phyloP scores from a whole-genome alignment of 2,329 filamentous ascomycete species.

The Chaetomium globosum region DNA sequence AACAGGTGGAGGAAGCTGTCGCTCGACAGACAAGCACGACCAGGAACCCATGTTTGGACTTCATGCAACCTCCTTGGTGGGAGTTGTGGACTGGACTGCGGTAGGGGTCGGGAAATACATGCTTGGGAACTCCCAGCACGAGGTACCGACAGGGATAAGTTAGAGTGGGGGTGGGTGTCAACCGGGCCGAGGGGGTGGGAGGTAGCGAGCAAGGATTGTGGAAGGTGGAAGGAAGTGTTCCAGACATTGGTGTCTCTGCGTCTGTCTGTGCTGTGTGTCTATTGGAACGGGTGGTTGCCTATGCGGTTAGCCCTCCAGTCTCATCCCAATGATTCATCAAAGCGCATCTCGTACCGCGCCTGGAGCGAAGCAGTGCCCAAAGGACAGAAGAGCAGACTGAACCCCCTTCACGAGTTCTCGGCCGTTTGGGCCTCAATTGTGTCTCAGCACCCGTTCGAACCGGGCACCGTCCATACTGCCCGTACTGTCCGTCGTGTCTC shows the following conservation, averaged over 20 bases:
- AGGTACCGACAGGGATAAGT: constrained; percentile 22
- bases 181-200: constrained; percentile 30
- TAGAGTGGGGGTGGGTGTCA: constrained; percentile 23
- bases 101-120: constrained; percentile 24
- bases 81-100: constrained; percentile 8
- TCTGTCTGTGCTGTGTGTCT: not conserved
- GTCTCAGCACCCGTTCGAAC: constrained; percentile 1
- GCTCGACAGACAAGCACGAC: constrained; percentile 13
- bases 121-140: constrained; percentile 12
- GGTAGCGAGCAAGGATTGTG: constrained; percentile 31
- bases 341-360: not conserved
- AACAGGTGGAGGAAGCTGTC: constrained; percentile 25
- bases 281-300: constrained; percentile 14
- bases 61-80: constrained; percentile 31
- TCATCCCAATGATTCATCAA: not conserved
- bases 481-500: constrained; percentile 2
- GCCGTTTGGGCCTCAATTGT: constrained; percentile 13
- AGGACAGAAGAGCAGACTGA: not conserved
- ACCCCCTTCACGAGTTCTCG: not conserved
- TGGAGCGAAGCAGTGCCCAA: not conserved
- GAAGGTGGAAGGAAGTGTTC: constrained; percentile 26
- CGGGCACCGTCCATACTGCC: not conserved
- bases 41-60: constrained; percentile 32
- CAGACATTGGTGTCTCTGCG: constrained; percentile 10
- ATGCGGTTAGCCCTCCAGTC: constrained; percentile 5